Conservation (phyloP, 768 basidiomycete genomes). For the Mrakia gelida region DNA sequence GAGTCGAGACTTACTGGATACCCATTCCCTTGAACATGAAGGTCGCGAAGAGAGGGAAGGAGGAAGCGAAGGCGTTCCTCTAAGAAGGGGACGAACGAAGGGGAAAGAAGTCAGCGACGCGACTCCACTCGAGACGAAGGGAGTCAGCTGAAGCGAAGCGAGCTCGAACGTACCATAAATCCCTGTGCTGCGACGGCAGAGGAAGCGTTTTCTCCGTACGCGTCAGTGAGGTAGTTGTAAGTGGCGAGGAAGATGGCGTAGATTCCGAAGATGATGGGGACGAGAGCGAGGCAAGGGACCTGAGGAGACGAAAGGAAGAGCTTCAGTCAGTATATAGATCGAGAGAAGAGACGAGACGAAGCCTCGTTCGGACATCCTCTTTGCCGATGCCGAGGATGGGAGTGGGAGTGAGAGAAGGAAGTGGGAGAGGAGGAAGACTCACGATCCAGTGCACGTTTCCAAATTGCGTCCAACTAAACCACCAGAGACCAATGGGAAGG, state of each 20-base stretch:
- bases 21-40: slow-evolving; percentile 31
- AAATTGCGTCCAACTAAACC: slow-evolving; percentile 29
- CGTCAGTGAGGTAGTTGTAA: slow-evolving; percentile 26
- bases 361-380: too few relatives aligned
- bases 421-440: too few relatives aligned
- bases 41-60: slow-evolving; percentile 12
- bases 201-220: slow-evolving; percentile 28
- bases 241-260: slow-evolving; percentile 29
- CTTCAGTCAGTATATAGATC: too few relatives aligned
- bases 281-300: slow-evolving; percentile 33
- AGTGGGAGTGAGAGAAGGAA: too few relatives aligned
- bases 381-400: too few relatives aligned
- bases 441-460: slow-evolving; percentile 25
- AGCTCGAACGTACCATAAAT: slow-evolving; percentile 1
- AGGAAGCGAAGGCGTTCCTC: neutral
- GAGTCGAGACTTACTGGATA: neutral
- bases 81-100: neutral
- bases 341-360: too few relatives aligned
- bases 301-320: neutral
- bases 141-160: neutral
- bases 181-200: slow-evolving; percentile 27
- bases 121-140: neutral
- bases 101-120: neutral
- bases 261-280: slow-evolving; percentile 34
- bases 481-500: slow-evolving; percentile 24